Conservation (phyloP, 345 rosid species). For the Excoecaria agallocha region DNA sequence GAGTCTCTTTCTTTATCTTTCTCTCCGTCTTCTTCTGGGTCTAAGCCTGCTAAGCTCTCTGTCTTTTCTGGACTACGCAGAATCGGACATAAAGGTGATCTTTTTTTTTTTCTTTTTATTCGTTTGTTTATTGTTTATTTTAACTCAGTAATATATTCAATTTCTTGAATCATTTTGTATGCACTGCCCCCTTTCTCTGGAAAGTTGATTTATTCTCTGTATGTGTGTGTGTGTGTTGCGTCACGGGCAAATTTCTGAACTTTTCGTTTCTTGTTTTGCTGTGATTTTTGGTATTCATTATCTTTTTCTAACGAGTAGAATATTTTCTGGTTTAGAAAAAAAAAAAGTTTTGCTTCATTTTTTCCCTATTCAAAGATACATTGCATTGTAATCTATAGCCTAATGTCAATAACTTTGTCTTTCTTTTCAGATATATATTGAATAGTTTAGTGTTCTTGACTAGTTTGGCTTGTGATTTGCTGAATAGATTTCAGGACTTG, state of each 20-base stretch:
- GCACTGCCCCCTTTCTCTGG: background rate
- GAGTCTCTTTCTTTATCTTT: slow-evolving; percentile 19
- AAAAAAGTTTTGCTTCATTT: background rate
- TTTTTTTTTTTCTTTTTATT: background rate
- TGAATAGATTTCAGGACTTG: too few species aligned
- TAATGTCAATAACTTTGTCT: too few species aligned
- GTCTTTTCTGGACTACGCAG: slow-evolving; percentile 23
- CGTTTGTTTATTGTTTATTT: background rate
- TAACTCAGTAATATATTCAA: background rate
- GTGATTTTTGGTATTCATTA: background rate
- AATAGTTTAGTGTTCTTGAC: too few species aligned
- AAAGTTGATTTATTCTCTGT: background rate
- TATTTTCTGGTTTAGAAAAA: background rate
- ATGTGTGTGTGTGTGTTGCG: too few species aligned
- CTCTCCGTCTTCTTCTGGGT: slow-evolving; percentile 26
- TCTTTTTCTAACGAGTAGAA: background rate
- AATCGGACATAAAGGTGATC: slow-evolving; percentile 41
- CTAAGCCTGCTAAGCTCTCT: slow-evolving; percentile 38
- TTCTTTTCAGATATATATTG: too few species aligned
- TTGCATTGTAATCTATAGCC: too few species aligned
- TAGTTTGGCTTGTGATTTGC: too few species aligned
- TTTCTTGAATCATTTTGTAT: background rate
- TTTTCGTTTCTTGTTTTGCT: background rate
- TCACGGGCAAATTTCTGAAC: too few species aligned
- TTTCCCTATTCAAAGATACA: background rate